Evolutionary conservation across 78 protist species (phyloP).

Genomic region (Tieghemostelium lacteum): DNA sequence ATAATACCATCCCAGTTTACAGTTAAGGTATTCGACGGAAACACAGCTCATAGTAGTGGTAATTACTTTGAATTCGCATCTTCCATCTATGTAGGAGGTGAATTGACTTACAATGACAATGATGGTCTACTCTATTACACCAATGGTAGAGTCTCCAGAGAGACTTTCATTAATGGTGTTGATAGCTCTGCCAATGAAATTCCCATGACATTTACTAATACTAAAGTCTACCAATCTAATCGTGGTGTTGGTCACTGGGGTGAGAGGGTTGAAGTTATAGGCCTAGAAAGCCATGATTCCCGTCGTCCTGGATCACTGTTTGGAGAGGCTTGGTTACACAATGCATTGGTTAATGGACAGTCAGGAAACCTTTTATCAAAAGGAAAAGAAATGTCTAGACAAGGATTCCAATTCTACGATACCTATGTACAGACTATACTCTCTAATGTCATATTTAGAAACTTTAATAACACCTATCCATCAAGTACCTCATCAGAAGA

Average conservation of each 20-base stretch:
- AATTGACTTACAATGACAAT: conserved; percentile 18
- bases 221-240: conserved; percentile 7
- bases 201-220: conserved; percentile 29
- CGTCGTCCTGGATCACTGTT: conserved; percentile 48
- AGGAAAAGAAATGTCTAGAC: not conserved
- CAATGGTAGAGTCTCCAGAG: conserved; percentile 38
- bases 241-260: conserved; percentile 40
- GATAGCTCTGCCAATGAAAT: conserved; percentile 3
- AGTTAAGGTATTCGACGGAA: conserved; percentile 72
- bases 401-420: conserved; percentile 64
- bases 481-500: not conserved
- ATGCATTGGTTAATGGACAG: conserved; percentile 56
- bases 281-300: conserved; percentile 8
- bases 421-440: conserved; percentile 67
- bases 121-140: conserved; percentile 16
- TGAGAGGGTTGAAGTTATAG: conserved; percentile 1
- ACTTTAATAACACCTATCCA: conserved; percentile 7
- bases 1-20: conserved; percentile 64
- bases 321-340: conserved; percentile 44
- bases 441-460: conserved; percentile 53
- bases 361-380: conserved; percentile 5
- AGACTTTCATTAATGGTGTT: conserved; percentile 22
- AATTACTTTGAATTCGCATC: conserved; percentile 73
- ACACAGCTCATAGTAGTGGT: conserved; percentile 83
- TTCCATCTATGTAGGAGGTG: conserved; percentile 78